phyloP scores from a whole-genome alignment of 2,329 filamentous ascomycete species.

The Phaeophleospora eucalypticola region DNA sequence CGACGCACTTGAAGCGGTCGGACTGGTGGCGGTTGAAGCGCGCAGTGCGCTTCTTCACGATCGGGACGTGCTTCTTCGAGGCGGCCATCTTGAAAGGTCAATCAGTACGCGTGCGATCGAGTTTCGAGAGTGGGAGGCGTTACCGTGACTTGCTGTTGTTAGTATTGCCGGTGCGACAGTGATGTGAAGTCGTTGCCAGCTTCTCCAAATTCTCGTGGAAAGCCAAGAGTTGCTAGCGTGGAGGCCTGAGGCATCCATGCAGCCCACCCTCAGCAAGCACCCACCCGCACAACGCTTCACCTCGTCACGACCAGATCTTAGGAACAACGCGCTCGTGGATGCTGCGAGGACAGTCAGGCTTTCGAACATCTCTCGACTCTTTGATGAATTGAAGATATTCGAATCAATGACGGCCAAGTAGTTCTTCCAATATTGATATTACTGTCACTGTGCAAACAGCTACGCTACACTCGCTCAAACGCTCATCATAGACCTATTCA shows the following conservation, averaged over 20 bases:
- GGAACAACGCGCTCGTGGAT: no score
- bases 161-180: conserved; percentile 4
- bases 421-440: no score
- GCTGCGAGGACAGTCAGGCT: no score
- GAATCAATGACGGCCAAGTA: no score
- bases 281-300: no score
- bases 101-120: conserved; percentile 12
- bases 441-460: neutral
- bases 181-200: conserved; percentile 1
- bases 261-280: neutral
- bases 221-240: neutral
- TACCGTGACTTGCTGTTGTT: conserved; percentile 21
- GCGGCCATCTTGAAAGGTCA: conserved; percentile 73
- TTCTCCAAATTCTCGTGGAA: neutral
- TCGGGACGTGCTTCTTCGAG: conserved; percentile 98
- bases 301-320: no score
- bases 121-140: conserved; percentile 2
- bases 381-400: no score
- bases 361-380: no score
- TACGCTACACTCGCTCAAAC: conserved; percentile 6
- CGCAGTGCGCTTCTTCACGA: conserved; percentile 99
- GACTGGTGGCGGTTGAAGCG: conserved; percentile 96
- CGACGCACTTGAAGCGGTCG: conserved; percentile 92
- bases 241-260: conserved; percentile 2
- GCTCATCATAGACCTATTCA: conserved; percentile 14